Evolutionary conservation across 2,329 filamentous ascomycete genomes (phyloP).

Genomic region (Podosphaera aphanis): DNA sequence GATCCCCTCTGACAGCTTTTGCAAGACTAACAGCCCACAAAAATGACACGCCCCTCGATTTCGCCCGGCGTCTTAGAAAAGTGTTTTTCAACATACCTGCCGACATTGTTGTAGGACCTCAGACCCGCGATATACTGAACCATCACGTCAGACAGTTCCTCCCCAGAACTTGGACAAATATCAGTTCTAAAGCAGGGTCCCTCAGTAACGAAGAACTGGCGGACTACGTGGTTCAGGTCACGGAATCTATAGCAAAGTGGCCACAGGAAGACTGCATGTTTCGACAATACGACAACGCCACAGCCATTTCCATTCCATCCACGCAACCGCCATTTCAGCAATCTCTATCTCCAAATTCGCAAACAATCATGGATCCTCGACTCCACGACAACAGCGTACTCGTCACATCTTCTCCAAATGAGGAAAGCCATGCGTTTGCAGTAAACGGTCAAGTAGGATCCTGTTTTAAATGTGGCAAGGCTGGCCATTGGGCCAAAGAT

Average conservation of each 20-base stretch:
- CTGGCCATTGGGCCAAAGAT: background rate
- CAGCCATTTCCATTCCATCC: background rate
- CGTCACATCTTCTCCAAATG: background rate
- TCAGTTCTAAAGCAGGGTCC: background rate
- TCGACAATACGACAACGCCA: background rate
- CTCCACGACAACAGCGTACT: background rate
- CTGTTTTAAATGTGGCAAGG: background rate
- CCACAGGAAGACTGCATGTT: background rate
- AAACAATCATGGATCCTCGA: background rate
- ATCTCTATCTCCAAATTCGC: background rate
- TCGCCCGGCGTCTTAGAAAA: no score
- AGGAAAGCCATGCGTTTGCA: background rate
- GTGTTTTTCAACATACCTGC: no score
- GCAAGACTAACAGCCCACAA: background rate
- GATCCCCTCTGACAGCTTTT: background rate
- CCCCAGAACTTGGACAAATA: background rate
- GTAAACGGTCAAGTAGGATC: background rate
- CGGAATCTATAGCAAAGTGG: background rate
- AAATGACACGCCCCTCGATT: background rate
- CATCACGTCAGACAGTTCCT: background rate
- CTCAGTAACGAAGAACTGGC: background rate
- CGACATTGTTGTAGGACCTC: no score
- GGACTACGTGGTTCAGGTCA: background rate
- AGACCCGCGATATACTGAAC: no score
- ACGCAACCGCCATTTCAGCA: background rate